Conservation (phyloP, 2,329 filamentous ascomycete species). For the Aspergillus sclerotialis region DNA sequence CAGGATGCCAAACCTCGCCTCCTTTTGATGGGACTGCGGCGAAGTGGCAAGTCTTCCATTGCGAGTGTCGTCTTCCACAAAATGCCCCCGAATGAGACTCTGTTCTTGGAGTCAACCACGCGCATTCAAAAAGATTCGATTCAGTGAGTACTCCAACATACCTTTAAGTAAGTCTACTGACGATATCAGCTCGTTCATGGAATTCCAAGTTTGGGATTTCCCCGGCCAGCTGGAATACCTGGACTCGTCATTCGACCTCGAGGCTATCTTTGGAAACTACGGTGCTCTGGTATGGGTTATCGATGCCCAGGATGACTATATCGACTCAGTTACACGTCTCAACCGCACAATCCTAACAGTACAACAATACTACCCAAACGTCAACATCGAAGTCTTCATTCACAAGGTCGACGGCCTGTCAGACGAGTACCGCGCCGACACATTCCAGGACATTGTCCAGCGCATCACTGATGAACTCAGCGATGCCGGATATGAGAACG, state of each 20-base stretch:
- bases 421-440: conserved; percentile 93
- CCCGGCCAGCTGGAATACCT: conserved; percentile 92
- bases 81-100: conserved; percentile 86
- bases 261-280: conserved; percentile 88
- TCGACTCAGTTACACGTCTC: conserved; percentile 79
- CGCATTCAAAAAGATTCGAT: conserved; percentile 91
- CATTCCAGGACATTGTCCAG: conserved; percentile 93
- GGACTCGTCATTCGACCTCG: conserved; percentile 81
- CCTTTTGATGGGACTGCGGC: conserved; percentile 88
- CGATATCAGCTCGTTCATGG: conserved; percentile 80
- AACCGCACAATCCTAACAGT: conserved; percentile 86
- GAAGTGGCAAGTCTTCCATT: conserved; percentile 97
- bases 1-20: conserved; percentile 70
- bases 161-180: conserved; percentile 1
- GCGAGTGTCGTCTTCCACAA: conserved; percentile 99
- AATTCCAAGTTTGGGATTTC: conserved; percentile 97
- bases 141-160: conserved; percentile 59
- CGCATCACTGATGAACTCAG: conserved; percentile 93
- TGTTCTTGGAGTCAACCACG: conserved; percentile 92
- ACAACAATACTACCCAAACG: conserved; percentile 79
- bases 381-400: conserved; percentile 97
- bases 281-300: conserved; percentile 98
- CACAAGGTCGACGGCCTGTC: conserved; percentile 98
- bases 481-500: conserved; percentile 87
- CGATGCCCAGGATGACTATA: conserved; percentile 95